phyloP scores from a whole-genome alignment of 441 rosid species.

The Omphalea diandra region DNA sequence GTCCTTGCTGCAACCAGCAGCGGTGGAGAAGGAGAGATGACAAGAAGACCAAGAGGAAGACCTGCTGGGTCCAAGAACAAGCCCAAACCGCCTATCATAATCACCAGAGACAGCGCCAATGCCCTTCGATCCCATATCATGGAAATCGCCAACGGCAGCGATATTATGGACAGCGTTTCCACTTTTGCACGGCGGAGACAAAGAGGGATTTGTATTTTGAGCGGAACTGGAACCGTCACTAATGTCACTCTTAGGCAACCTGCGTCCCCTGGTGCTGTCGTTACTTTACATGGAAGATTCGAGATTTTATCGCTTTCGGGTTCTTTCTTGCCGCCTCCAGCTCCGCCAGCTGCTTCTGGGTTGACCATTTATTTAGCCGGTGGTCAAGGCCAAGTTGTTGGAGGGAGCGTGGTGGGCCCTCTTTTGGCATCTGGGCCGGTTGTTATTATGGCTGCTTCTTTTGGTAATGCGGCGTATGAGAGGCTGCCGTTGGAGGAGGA shows the following conservation, averaged over 20 bases:
- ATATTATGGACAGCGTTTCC: constrained; percentile 69
- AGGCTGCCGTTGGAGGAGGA: constrained; percentile 84
- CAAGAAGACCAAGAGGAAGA: constrained; percentile 76
- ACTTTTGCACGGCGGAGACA: constrained; percentile 68
- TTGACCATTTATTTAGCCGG: constrained; percentile 73
- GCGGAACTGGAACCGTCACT: constrained; percentile 78
- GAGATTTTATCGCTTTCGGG: constrained; percentile 86
- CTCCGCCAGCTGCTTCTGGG: constrained; percentile 79
- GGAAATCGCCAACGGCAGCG: constrained; percentile 72
- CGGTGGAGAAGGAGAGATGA: constrained; percentile 48
- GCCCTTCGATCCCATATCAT: constrained; percentile 87
- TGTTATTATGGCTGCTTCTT: constrained; percentile 83
- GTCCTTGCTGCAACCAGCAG: neutral
- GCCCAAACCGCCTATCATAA: constrained; percentile 78
- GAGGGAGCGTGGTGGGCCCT: constrained; percentile 71
- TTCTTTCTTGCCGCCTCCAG: constrained; percentile 85
- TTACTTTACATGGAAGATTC: constrained; percentile 78
- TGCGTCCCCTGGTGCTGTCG: constrained; percentile 67
- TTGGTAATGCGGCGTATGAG: constrained; percentile 87
- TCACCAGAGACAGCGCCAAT: constrained; percentile 81
- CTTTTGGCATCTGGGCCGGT: constrained; percentile 77
- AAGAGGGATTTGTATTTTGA: constrained; percentile 77
- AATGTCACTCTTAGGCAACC: constrained; percentile 78
- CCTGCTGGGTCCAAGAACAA: constrained; percentile 86
- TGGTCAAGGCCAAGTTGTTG: constrained; percentile 83